Percentiles rank a stretch among this genome's conserved stretches.
Conservation (phyloP, 1,284 basidiomycete genomes). For the Cryptococcus floricola region DNA sequence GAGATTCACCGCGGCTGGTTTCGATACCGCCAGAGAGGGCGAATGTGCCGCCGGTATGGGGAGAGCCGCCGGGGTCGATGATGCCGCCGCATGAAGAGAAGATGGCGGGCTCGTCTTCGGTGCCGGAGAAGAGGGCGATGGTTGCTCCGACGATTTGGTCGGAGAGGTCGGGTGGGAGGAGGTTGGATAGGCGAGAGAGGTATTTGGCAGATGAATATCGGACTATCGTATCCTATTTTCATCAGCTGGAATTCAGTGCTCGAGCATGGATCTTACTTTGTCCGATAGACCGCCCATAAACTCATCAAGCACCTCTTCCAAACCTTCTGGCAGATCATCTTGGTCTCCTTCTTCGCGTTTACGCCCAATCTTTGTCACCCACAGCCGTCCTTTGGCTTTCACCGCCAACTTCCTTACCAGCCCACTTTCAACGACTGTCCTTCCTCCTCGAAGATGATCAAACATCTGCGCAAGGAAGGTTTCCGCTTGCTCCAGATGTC, state of each 20-base stretch:
- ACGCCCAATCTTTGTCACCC: slow-evolving; percentile 37
- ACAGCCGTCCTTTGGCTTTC: slow-evolving; percentile 47
- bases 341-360: slow-evolving; percentile 49
- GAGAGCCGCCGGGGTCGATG: slow-evolving; percentile 56
- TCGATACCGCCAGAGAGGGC: slow-evolving; percentile 52
- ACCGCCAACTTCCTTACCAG: slow-evolving; percentile 44
- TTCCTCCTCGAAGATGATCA: slow-evolving; percentile 37
- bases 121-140: slow-evolving; percentile 60
- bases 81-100: slow-evolving; percentile 34
- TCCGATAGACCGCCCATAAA: slow-evolving; percentile 76
- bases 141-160: slow-evolving; percentile 78
- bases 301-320: slow-evolving; percentile 71
- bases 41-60: slow-evolving; percentile 55
- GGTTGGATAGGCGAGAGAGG: slow-evolving; percentile 75
- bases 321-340: slow-evolving; percentile 71
- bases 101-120: slow-evolving; percentile 43
- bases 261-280: slow-evolving; percentile 56
- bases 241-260: not conserved
- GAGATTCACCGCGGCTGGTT: slow-evolving; percentile 74
- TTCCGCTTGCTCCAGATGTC: slow-evolving; percentile 34
- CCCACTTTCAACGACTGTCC: slow-evolving; percentile 37
- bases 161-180: slow-evolving; percentile 70
- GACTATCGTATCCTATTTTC: slow-evolving; percentile 78
- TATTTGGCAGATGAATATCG: slow-evolving; percentile 95
- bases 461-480: slow-evolving; percentile 32